Evolutionary conservation across 2,329 filamentous ascomycete genomes (phyloP).

Genomic region (Sordariomycetes sp.): DNA sequence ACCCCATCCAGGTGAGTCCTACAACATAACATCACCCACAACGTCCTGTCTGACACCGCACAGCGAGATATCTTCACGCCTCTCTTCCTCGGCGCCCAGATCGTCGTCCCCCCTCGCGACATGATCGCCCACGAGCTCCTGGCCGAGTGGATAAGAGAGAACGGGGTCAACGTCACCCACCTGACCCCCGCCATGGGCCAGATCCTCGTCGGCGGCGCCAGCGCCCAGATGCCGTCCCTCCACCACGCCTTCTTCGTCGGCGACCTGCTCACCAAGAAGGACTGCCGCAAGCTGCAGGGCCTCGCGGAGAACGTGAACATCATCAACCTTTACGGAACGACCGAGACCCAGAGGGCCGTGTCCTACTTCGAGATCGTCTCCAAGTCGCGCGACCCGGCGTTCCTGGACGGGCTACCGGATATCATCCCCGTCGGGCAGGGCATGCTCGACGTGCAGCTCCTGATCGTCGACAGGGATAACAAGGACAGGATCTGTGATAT

Average conservation of each 20-base stretch:
- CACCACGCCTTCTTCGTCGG: conserved; percentile 82
- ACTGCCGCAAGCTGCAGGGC: conserved; percentile 66
- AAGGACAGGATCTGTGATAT: conserved; percentile 61
- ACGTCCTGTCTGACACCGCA: background rate
- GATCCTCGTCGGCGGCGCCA: conserved; percentile 79
- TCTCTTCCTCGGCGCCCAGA: conserved; percentile 70
- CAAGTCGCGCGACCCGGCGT: conserved; percentile 45
- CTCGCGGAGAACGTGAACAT: conserved; percentile 68
- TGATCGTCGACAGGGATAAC: conserved; percentile 66
- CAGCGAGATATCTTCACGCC: conserved; percentile 74
- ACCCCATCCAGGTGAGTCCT: conserved; percentile 52
- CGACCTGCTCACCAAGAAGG: conserved; percentile 75
- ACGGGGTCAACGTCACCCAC: conserved; percentile 70
- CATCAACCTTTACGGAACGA: conserved; percentile 82
- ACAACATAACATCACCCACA: background rate
- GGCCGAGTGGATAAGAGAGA: conserved; percentile 76
- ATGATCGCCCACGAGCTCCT: conserved; percentile 80
- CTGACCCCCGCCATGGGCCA: conserved; percentile 95
- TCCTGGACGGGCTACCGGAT: conserved; percentile 41
- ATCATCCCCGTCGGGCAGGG: conserved; percentile 75
- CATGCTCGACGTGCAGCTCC: conserved; percentile 80
- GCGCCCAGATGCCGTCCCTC: conserved; percentile 65
- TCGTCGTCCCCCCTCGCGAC: conserved; percentile 70
- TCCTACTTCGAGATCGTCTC: conserved; percentile 73
- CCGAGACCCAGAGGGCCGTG: conserved; percentile 72